Evolutionary conservation across 2,329 filamentous ascomycete genomes (phyloP).

Genomic region (Botrytis fabae): DNA sequence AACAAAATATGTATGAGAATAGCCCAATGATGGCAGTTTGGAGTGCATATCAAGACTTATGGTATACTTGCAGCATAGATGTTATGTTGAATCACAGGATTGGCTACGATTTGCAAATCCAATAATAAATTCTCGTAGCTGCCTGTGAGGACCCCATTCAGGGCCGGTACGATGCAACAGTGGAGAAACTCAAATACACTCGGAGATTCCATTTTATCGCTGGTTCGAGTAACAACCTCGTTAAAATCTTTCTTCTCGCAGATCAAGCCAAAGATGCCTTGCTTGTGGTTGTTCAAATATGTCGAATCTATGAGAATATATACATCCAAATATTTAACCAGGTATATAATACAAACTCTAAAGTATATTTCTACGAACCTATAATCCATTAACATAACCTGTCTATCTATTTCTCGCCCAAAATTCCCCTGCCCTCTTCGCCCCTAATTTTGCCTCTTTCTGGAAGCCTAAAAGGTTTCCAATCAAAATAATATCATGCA

Average conservation of each 20-base stretch:
- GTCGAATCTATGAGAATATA: not conserved
- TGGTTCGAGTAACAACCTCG: not conserved
- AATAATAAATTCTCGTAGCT: not conserved
- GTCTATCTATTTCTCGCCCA: constrained; percentile 10
- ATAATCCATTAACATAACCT: not conserved
- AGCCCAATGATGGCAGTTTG: too few species aligned
- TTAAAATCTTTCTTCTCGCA: not conserved
- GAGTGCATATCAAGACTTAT: too few species aligned
- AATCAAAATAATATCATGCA: constrained; percentile 50
- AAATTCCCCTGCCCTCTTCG: constrained; percentile 23
- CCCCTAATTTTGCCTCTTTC: constrained; percentile 38
- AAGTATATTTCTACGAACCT: not conserved
- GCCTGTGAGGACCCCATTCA: not conserved
- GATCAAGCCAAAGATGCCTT: not conserved
- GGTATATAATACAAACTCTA: not conserved
- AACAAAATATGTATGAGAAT: too few species aligned
- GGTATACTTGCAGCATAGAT: too few species aligned
- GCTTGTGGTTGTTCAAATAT: not conserved
- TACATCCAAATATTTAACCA: not conserved
- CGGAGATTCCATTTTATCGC: not conserved
- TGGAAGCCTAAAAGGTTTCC: constrained; percentile 47
- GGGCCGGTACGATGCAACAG: not conserved
- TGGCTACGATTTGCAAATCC: not conserved
- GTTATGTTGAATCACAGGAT: not conserved
- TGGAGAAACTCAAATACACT: not conserved